Evolutionary conservation across 306 rosid species (phyloP), one percentile per base, ranked within the genome.

Genomic region (Inga oerstediana): DNA sequence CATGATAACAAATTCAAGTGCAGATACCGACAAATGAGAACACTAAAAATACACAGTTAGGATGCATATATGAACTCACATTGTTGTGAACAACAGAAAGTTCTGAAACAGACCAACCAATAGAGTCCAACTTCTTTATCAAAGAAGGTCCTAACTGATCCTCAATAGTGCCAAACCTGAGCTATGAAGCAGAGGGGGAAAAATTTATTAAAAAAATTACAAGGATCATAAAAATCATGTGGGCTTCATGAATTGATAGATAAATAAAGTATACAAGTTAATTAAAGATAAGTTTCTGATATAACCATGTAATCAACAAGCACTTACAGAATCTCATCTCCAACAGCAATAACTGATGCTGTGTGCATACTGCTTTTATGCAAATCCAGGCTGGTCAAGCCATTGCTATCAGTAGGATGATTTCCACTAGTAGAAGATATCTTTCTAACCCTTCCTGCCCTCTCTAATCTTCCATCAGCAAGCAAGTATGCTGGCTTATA

Each of bases 291-390:
- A 34, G 75, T 62, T 75, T 74, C 77, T 73, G 41, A 71, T 41
- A 78, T 32, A 72, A 70, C 64, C 74, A 70, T 78, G 66, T 35
- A 81, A 81, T 62, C 80, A 72, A 74, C 77, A 52, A 85, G 83
- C 77, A 92, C 94, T 89, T 92, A 96, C 99, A 96, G 90, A 91
- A 96, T 91, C 88, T 96, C 99, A 89, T 96, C 99, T 80, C 99
- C 99, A 58, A 94, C 99, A 51, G 91, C 94, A 64, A 96, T 91
- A 83, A 87, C 86, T 46, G 99, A 90, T 68, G 95, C 99, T 30
- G 91, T 87, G 71, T 88, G 91, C 89, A 91, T 87, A 86, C 94
- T 81, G 64, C 84, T 89, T 77, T 87, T 88, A 78, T 80, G 93
- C 74, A 59, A 85, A 81, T 83, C 95, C 62, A 52, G 37, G 76